Evolutionary conservation across 129 eudicot species (phyloP), one percentile per base, ranked within the genome.

Genomic region (Dittrichia graveolens): DNA sequence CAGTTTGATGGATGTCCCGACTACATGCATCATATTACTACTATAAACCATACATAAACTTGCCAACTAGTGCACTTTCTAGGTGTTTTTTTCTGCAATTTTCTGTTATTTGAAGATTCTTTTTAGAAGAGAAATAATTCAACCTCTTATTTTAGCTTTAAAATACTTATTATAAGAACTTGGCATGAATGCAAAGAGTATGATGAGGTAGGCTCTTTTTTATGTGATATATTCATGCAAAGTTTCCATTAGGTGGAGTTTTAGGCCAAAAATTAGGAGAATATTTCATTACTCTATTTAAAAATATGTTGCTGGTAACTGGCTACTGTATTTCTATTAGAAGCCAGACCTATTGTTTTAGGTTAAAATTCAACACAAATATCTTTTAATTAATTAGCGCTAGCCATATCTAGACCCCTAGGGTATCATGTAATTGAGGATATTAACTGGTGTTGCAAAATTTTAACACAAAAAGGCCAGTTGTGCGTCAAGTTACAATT

Each of bases 11-110:
- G 11, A 19, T 0, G 5, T 18, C 11, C 19, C 24, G 41, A 60
- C 45, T 60, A 38, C 66, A 60, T 59, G 5, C 39, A 56, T 56
- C 61, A 13, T 56, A 24, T 4, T 56, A 56, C 54, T 59, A 59
- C 34, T 34, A 59, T 56, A 52, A 12, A 14, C 19, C 8, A n/a
- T n/a, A 7, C 58, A 52, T 0, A 5, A 52, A 13, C 58, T 52
- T 52, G 58, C 31, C 31, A 24, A 24, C 31, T 24, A 24, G 31
- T 24, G 31, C 2, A 24, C 31, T 24, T 24, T 24, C 31, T 24
- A 24, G 31, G 31, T 24, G 31, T 24, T 24, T 24, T 24, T 24
- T 24, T 52, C 58, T 15, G 6, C 56, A 13, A 50, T 16, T 50
- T 50, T 12, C 56, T 10, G 56, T 24, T 24, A 24, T 24, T 2